phyloP scores from a whole-genome alignment of 2,329 filamentous ascomycete species.

The Apiospora pterosperma region DNA sequence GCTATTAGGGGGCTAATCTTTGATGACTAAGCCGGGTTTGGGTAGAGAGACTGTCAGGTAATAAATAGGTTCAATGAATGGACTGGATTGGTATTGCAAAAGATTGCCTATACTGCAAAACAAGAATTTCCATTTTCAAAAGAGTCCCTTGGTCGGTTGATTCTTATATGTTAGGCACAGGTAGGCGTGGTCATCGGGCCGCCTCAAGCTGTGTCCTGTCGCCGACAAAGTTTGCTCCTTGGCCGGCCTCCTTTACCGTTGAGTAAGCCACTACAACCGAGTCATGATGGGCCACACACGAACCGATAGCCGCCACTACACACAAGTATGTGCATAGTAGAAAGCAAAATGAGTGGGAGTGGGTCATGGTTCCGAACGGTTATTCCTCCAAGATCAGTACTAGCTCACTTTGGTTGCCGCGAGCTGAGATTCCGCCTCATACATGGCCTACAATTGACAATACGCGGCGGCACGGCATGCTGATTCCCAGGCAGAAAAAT shows the following conservation, averaged over 20 bases:
- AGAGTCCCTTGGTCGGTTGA: background rate
- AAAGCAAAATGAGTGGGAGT: background rate
- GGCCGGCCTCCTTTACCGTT: background rate
- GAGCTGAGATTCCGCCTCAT: background rate
- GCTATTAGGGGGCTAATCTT: background rate
- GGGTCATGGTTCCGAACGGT: background rate
- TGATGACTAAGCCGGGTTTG: background rate
- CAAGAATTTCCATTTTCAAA: background rate
- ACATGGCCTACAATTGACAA: background rate
- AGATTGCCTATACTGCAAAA: background rate
- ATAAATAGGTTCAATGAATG: too few relatives aligned
- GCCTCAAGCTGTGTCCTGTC: background rate
- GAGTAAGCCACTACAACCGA: background rate
- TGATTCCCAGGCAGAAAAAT: background rate
- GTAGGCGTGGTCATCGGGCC: background rate
- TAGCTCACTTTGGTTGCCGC: background rate
- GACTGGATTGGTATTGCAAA: background rate
- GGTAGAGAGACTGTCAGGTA: background rate
- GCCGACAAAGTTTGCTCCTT: background rate
- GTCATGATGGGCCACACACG: background rate
- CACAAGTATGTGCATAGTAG: too few relatives aligned
- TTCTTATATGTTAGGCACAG: background rate
- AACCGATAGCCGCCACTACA: background rate
- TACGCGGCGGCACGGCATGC: background rate
- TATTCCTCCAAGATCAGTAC: background rate